Evolutionary conservation across 2,329 filamentous ascomycete genomes (phyloP).

Genomic region (Colletotrichum falcatum): DNA sequence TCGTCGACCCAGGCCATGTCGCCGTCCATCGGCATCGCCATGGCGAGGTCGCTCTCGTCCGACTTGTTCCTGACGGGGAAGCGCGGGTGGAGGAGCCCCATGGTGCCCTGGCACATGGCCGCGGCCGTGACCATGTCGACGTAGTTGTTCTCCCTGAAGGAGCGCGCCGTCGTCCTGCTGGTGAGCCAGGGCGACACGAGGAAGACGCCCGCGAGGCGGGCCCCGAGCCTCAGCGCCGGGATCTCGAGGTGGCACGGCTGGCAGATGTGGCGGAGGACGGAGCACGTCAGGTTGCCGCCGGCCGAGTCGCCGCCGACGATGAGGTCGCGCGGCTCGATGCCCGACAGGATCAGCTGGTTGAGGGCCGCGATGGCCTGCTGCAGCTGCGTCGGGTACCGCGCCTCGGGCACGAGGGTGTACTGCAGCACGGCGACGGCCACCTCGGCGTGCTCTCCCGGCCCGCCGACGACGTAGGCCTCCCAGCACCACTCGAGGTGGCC

Average conservation of each 20-base stretch:
- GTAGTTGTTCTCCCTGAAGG: conserved; percentile 46
- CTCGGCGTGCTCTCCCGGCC: conserved; percentile 18
- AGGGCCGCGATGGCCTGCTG: conserved; percentile 45
- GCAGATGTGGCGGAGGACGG: conserved; percentile 50
- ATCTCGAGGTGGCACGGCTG: conserved; percentile 46
- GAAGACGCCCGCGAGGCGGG: conserved; percentile 48
- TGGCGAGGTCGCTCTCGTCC: conserved; percentile 42
- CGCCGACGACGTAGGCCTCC: conserved; percentile 43
- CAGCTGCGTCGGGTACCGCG: conserved; percentile 37
- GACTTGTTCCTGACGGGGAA: conserved; percentile 36
- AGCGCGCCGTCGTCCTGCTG: conserved; percentile 38
- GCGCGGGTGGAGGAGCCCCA: conserved; percentile 7
- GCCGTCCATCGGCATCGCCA: conserved; percentile 48
- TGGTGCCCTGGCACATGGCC: conserved; percentile 22
- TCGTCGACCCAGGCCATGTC: conserved; percentile 47
- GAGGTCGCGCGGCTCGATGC: conserved; percentile 48
- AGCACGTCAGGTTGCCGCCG: conserved; percentile 50
- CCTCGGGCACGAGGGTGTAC: conserved; percentile 39
- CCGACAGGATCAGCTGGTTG: conserved; percentile 46
- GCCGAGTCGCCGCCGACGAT: conserved; percentile 53
- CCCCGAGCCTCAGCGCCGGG: conserved; percentile 43
- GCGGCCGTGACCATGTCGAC: conserved; percentile 51
- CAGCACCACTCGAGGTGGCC: conserved; percentile 48
- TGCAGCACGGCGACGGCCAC: conserved; percentile 40
- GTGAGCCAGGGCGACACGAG: conserved; percentile 51